These are phyloP conservation scores for Melaleuca alternifolia DNA, from an alignment of 345 rosid species.

Conservation along the genomic window DNA sequence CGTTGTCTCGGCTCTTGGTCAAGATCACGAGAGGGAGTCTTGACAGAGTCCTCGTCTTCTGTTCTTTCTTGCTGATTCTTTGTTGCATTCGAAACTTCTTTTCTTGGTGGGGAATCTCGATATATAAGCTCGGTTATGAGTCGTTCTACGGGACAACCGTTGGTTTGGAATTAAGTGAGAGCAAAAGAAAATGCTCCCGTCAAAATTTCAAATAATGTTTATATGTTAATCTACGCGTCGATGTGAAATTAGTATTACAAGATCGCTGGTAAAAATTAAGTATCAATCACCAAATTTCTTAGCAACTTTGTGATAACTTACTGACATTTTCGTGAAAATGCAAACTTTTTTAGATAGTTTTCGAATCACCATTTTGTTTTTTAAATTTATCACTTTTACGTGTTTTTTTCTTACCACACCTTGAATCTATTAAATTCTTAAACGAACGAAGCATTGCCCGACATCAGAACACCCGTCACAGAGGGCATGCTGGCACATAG, in stretches of 20 bases:
- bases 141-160: background rate
- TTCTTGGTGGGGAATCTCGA: background rate
- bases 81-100: background rate
- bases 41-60: background rate
- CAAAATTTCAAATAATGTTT: background rate
- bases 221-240: background rate
- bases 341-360: background rate
- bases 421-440: background rate
- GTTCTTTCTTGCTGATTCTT: background rate
- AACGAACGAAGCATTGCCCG: background rate
- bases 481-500: background rate
- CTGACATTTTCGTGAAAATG: background rate
- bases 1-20: background rate
- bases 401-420: background rate
- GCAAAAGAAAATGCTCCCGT: background rate
- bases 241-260: background rate
- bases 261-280: background rate
- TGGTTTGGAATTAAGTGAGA: background rate
- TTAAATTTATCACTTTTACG: background rate
- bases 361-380: background rate
- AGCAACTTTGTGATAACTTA: rapidly evolving
- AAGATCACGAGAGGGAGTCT: background rate
- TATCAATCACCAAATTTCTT: rapidly evolving
- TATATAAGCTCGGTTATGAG: background rate
- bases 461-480: background rate